Evolutionary conservation across 73 alveolate species (phyloP).

Genomic region (Tetrahymena thermophila): DNA sequence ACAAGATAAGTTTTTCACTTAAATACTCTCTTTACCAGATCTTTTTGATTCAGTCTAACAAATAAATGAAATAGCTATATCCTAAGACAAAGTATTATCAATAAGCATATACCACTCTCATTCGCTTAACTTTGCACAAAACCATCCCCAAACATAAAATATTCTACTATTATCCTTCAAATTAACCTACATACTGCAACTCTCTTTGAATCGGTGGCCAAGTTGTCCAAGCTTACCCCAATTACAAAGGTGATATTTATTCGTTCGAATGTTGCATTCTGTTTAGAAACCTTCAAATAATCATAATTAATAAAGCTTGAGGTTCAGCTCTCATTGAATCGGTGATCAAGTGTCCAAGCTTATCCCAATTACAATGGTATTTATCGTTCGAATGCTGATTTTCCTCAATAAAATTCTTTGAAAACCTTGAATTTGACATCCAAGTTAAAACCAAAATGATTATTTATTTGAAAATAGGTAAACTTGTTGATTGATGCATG

Average conservation of each 20-base stretch:
- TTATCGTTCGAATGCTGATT: constrained; percentile 2
- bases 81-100: neutral
- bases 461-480: neutral
- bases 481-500: neutral
- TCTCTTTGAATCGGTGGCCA: neutral
- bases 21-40: neutral
- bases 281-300: neutral
- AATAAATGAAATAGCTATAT: neutral
- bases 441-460: neutral
- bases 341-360: constrained; percentile 3
- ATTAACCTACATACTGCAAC: neutral
- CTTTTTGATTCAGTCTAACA: neutral
- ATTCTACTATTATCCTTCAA: neutral
- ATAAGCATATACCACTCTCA: neutral
- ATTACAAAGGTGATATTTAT: neutral
- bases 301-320: neutral
- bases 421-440: neutral
- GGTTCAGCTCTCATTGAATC: neutral
- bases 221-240: constrained; percentile 2
- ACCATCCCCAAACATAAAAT: neutral
- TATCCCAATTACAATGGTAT: neutral
- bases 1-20: neutral
- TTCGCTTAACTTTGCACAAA: neutral
- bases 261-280: neutral
- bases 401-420: neutral